Evolutionary conservation across 2,329 filamentous ascomycete species (phyloP), one percentile per base, ranked within the genome.

Genomic region (Aspergillus hortae): DNA sequence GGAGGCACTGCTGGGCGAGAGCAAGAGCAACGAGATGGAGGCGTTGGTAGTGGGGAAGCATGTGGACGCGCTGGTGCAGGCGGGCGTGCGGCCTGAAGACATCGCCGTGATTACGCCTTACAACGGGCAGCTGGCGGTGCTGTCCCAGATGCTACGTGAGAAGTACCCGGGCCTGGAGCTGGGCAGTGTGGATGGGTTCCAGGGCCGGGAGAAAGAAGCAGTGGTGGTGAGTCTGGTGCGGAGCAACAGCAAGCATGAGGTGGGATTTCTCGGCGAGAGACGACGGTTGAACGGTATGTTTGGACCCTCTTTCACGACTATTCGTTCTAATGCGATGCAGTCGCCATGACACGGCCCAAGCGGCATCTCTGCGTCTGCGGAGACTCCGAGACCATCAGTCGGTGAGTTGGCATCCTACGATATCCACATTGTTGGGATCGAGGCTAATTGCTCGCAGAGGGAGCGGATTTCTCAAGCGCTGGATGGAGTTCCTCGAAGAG

Each of bases 131-230:
- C 81, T 96, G 33, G 87, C 88, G 4, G 73, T 95, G 10, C 77
- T 97, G 47, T 86, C 90, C 11, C 76, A 79, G 35, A 79, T 87
- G 58, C 80, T 99, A 46, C 94, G 92, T 67, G 89, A 94, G 54
- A 76, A 78, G 36, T 95, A 88, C 62, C 88, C 88, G 0, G 90
- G 88, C 11, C 84, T 99, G 46, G 94, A 99, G 70, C 79, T 99
- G n/a, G 94, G 94, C 32, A 96, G 90, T 63, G 90, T 99, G 2
- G 94, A 99, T 70, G 94, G 92, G 2, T 99, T 99, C 68, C 94
- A 99, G 71, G 94, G 94, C 32, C 84, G 94, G 15, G 94, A 99
- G 72, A 99, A 99, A 72, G 94, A 99, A 71, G 94, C 90, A 2
- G 87, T 99, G 14, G 82, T 99, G 36, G 86, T 99, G 47, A 95